Conservation (phyloP, 306 rosid species). For the Adenanthera pavonina region DNA sequence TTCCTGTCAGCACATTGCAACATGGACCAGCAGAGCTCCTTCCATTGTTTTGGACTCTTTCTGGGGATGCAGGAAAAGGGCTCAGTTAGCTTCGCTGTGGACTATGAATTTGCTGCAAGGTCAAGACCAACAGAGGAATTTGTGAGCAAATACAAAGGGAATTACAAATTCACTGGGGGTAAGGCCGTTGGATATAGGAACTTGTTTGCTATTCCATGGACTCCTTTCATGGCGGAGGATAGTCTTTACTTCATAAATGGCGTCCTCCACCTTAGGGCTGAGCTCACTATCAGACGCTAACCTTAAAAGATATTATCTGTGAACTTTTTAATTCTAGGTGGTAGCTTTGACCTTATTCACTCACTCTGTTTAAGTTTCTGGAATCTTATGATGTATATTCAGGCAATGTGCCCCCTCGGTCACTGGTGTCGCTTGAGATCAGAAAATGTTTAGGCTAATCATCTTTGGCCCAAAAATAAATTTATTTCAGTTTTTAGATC, state of each 20-base stretch:
- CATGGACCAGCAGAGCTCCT: constrained; percentile 97
- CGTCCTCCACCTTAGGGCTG: constrained; percentile 92
- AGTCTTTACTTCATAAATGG: constrained; percentile 84
- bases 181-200: constrained; percentile 92
- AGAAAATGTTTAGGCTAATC: neutral
- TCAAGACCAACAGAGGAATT: constrained; percentile 83
- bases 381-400: constrained; percentile 29
- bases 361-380: neutral
- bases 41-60: constrained; percentile 92
- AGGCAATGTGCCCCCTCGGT: neutral
- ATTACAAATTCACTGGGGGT: constrained; percentile 88
- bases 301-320: neutral
- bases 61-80: constrained; percentile 98
- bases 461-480: neutral
- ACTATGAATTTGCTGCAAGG: constrained; percentile 92
- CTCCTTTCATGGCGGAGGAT: constrained; percentile 84
- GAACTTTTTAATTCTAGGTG: constrained; percentile 29
- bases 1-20: constrained; percentile 97
- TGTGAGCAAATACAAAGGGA: constrained; percentile 90
- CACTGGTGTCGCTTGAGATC: constrained; percentile 26
- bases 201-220: constrained; percentile 87
- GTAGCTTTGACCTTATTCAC: constrained; percentile 31
- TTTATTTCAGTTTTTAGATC: too few species aligned
- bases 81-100: constrained; percentile 85
- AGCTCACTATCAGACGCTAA: constrained; percentile 89